phyloP scores from a whole-genome alignment of 2,329 filamentous ascomycete genomes.

The Elsinoe batatas region DNA sequence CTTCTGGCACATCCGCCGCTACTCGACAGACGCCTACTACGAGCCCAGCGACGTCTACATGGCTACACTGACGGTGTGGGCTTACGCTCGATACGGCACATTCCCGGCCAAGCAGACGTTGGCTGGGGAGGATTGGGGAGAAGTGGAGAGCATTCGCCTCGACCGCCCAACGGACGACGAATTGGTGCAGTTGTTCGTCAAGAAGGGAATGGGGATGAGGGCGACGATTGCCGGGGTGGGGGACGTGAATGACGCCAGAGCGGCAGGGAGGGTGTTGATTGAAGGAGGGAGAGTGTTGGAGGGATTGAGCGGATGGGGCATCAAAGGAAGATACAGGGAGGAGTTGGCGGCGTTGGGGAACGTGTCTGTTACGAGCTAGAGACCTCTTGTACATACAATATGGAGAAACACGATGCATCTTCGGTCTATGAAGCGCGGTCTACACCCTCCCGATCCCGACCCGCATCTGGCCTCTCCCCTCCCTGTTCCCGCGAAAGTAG shows the following conservation, averaged over 20 bases:
- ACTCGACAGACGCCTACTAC: constrained; percentile 44
- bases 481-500: constrained; percentile 46
- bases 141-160: constrained; percentile 34
- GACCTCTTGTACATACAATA: no score
- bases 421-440: not conserved
- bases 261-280: constrained; percentile 30
- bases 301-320: constrained; percentile 18
- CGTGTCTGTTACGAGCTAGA: not conserved
- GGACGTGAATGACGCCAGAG: constrained; percentile 34
- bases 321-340: not conserved
- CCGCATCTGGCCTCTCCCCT: constrained; percentile 46
- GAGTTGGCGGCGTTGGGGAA: not conserved
- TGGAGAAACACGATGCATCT: no score
- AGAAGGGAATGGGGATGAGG: constrained; percentile 40
- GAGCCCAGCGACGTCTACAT: constrained; percentile 57
- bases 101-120: constrained; percentile 10
- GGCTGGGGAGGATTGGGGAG: not conserved
- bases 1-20: constrained; percentile 45
- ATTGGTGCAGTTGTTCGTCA: constrained; percentile 47
- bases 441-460: constrained; percentile 26
- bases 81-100: constrained; percentile 32
- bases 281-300: constrained; percentile 32
- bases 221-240: constrained; percentile 45
- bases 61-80: constrained; percentile 56
- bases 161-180: constrained; percentile 50